phyloP scores from a whole-genome alignment of 202 grass and related monocot species.

The Bolboschoenoplectus hybrid region DNA sequence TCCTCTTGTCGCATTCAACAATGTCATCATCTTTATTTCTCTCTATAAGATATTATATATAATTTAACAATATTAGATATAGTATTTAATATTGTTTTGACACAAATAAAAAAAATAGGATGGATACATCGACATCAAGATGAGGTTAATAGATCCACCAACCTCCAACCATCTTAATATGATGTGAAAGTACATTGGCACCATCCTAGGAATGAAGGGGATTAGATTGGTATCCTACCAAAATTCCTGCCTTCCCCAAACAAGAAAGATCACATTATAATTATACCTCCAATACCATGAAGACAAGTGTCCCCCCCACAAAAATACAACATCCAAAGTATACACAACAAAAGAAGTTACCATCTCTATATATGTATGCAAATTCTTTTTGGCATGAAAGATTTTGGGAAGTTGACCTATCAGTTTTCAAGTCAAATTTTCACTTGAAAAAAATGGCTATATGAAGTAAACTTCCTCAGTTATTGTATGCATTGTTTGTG shows the following conservation, averaged over 20 bases:
- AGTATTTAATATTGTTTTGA: constrained; percentile 12
- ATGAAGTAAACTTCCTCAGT: constrained; percentile 22
- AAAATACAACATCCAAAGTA: not conserved
- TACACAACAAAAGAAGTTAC: constrained; percentile 21
- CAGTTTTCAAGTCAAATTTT: constrained; percentile 15
- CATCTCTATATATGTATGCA: not conserved
- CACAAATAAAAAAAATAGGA: constrained; percentile 5
- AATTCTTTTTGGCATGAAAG: constrained; percentile 19
- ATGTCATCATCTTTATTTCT: constrained; percentile 37
- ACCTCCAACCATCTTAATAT: constrained; percentile 31
- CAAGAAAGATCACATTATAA: constrained; percentile 19
- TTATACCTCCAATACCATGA: not conserved
- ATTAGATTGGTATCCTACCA: constrained; percentile 38
- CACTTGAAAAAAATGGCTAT: constrained; percentile 6
- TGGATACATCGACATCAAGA: constrained; percentile 15
- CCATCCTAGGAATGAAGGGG: constrained; percentile 29
- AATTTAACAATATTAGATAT: constrained; percentile 1
- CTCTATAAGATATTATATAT: constrained; percentile 24
- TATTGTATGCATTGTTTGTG: constrained; percentile 23
- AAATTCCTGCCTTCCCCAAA: constrained; percentile 16
- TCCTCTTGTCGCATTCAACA: constrained; percentile 37
- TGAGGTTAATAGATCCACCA: constrained; percentile 10
- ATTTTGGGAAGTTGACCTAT: constrained; percentile 14
- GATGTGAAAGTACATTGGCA: constrained; percentile 35
- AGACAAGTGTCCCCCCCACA: not conserved